A percentile compares a stretch with the other conserved stretches of the same genome.
These are phyloP conservation scores for Hylodesmum podocarpum DNA, from an alignment of 306 rosid genomes.

Conservation along the genomic window DNA sequence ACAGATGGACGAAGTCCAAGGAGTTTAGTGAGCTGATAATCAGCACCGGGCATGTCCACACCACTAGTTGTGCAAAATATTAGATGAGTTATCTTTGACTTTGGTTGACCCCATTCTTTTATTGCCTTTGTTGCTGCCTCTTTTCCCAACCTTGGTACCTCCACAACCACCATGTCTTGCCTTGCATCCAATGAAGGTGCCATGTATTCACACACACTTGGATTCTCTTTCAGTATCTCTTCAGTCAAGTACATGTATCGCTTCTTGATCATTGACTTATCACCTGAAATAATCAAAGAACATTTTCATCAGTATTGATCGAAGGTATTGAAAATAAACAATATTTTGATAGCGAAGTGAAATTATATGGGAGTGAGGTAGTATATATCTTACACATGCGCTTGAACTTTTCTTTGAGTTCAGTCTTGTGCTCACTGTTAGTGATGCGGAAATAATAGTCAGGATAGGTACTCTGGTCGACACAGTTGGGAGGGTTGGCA, in stretches of 20 bases:
- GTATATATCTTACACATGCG: constrained; percentile 37
- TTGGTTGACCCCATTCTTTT: constrained; percentile 33
- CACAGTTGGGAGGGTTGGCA: constrained; percentile 53
- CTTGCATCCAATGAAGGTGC: constrained; percentile 36
- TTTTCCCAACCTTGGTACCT: constrained; percentile 38
- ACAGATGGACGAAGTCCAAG: constrained; percentile 20
- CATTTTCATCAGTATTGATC: no score
- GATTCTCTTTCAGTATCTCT: constrained; percentile 33
- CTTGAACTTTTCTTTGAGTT: constrained; percentile 33
- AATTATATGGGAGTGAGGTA: no score
- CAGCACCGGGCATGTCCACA: constrained; percentile 39
- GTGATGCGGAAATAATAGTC: constrained; percentile 62
- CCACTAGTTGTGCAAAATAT: constrained; percentile 32
- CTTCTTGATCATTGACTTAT: constrained; percentile 35
- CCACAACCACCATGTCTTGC: constrained; percentile 34
- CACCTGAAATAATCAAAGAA: constrained; percentile 31
- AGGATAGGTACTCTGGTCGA: constrained; percentile 50
- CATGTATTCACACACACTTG: constrained; percentile 26
- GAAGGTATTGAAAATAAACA: no score
- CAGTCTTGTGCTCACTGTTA: constrained; percentile 49
- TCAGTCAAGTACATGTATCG: constrained; percentile 28
- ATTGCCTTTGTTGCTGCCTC: constrained; percentile 37
- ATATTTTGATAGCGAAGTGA: no score
- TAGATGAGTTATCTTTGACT: constrained; percentile 31
- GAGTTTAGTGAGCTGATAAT: constrained; percentile 33